phyloP scores from a whole-genome alignment of 768 basidiomycete genomes.

The Podaxis sp. region DNA sequence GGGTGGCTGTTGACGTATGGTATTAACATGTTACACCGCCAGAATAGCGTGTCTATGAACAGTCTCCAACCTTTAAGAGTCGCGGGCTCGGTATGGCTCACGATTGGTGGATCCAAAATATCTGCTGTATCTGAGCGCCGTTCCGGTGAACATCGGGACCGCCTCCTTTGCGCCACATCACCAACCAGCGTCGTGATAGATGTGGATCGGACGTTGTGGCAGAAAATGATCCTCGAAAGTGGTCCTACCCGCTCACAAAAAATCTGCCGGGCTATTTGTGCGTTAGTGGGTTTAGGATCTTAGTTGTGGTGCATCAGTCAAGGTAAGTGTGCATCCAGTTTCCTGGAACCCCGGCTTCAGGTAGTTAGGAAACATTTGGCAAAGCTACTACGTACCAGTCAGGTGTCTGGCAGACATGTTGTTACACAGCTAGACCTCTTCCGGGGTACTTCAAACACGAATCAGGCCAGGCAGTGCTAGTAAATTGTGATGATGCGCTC shows the following conservation, averaged over 20 bases:
- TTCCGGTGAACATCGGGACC: too few relatives aligned
- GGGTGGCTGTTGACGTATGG: too few relatives aligned
- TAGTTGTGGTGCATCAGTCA: too few relatives aligned
- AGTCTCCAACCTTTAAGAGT: too few relatives aligned
- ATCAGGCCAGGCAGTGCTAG: background rate
- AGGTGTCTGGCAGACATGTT: background rate
- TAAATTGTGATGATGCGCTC: background rate
- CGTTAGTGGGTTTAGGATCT: background rate
- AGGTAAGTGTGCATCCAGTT: too few relatives aligned
- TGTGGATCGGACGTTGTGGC: background rate
- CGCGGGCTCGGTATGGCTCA: too few relatives aligned
- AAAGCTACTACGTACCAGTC: background rate
- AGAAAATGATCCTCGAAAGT: background rate
- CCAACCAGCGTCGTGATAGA: background rate
- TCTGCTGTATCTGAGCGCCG: too few relatives aligned
- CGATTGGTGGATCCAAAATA: too few relatives aligned
- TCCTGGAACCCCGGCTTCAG: too few relatives aligned
- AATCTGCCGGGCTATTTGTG: background rate
- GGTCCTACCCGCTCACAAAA: background rate
- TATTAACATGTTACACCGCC: too few relatives aligned
- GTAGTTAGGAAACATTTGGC: background rate
- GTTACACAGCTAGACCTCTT: background rate
- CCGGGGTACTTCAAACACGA: background rate
- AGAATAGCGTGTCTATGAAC: too few relatives aligned
- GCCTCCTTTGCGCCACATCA: background rate